Base-by-base conservation (phyloP, 495 filamentous ascomycete species). In the Lichenothelia convexa region DNA sequence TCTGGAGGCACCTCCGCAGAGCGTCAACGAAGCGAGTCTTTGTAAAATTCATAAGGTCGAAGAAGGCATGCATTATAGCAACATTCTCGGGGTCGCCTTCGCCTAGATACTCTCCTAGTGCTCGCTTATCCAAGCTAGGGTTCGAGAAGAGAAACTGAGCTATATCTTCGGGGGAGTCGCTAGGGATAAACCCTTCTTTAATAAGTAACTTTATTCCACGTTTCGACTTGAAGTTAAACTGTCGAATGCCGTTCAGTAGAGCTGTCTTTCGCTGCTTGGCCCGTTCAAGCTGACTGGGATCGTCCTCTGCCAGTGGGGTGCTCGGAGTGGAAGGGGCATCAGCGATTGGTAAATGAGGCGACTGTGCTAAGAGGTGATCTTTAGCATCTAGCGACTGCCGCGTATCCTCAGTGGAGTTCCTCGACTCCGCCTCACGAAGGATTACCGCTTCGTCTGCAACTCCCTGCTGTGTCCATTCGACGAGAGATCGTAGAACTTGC, bases 161-260 rank as follows among this genome's bases (percentile, higher is more conserved):
- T 50, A 99, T 84, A 40, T 92, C 83, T 34, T 80, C 69, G 1
- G 89, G 74, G 2, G 62, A 62, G 33, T 78, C 65, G 26, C 75
- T 80, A 13, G 63, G 59, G 34, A 99, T 91, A 55, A 99, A 94
- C 0, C 83, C 80, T 32, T 89, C 75, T 36, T 77, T 64, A 20
- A 94, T 46, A 7, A 95, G 60, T 3, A 73, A 54, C 54, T 93
- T 93, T 50, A 99, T 71, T 8, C 89, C 89, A 22, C 80, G 73
- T 53, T 95, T 99, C 3, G 91, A 82, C 51, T 99, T 99, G 66
- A 82, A 95, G 51, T 99, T 99, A 63, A 99, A 99, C 39, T 83
- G 80, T 27, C 77, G 76, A 43, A 93, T 76, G 1, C 78, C 83
- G 44, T 91, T 86, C 27, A 72, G 77, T 39, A 93, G 61, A 3